These are phyloP conservation scores for Anisodus acutangulus DNA, from an alignment of 257 asterid genomes.

Conservation along the genomic window DNA sequence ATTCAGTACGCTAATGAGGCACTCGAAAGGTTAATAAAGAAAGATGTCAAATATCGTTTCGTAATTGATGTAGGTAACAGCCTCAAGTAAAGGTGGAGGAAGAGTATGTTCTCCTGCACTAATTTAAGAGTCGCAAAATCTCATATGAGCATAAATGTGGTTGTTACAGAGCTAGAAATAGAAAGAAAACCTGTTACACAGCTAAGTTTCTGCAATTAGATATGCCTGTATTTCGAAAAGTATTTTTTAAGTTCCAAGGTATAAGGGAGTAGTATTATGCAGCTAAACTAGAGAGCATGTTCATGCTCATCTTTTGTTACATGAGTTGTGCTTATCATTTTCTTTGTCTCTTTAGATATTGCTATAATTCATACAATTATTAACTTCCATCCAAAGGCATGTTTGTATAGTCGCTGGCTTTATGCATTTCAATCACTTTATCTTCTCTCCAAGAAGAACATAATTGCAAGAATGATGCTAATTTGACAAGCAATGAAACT, in stretches of 20 bases:
- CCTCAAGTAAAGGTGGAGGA: slow-evolving; percentile 45
- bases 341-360: not conserved
- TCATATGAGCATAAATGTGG: not conserved
- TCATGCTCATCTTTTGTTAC: not conserved
- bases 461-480: not conserved
- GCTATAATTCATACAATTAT: not conserved
- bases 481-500: not conserved
- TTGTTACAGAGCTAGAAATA: not conserved
- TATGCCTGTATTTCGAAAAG: not conserved
- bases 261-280: not conserved
- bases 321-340: not conserved
- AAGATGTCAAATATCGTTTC: slow-evolving; percentile 84
- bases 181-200: not conserved
- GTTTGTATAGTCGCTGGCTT: not conserved
- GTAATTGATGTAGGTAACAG: slow-evolving; percentile 84
- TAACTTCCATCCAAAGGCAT: not conserved
- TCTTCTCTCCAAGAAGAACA: not conserved
- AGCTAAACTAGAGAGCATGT: not conserved
- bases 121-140: not conserved
- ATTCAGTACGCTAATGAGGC: slow-evolving; percentile 80
- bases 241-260: not conserved
- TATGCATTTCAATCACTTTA: not conserved
- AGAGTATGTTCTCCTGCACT: not conserved
- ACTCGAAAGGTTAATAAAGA: slow-evolving; percentile 74
- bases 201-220: not conserved